phyloP scores from a whole-genome alignment of 2,329 filamentous ascomycete species.

The Coleophoma eucalyptorum region DNA sequence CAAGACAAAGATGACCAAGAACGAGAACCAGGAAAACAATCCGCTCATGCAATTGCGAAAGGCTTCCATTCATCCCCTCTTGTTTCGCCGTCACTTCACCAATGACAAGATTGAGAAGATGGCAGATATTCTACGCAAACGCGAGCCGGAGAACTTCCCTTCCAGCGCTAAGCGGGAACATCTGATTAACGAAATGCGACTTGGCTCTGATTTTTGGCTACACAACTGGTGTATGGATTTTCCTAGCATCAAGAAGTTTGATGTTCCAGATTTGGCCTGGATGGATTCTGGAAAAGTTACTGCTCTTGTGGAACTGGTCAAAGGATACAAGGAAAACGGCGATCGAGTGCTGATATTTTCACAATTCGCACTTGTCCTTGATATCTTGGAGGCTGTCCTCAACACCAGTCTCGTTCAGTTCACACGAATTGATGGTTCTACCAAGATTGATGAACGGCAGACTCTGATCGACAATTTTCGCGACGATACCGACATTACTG shows the following conservation, averaged over 20 bases:
- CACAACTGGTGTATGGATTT: constrained; percentile 63
- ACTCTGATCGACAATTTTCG: constrained; percentile 86
- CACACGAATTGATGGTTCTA: constrained; percentile 82
- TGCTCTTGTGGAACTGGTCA: constrained; percentile 72
- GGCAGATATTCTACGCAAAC: constrained; percentile 69
- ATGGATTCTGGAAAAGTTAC: constrained; percentile 78
- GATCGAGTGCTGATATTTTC: constrained; percentile 90
- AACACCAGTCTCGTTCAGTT: constrained; percentile 69
- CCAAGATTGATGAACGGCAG: constrained; percentile 79
- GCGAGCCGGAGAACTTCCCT: constrained; percentile 51
- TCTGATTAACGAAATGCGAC: constrained; percentile 51
- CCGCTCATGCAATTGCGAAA: constrained; percentile 89
- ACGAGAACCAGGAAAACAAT: constrained; percentile 57
- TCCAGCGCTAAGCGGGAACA: constrained; percentile 46
- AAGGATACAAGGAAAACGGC: constrained; percentile 70
- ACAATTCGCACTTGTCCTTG: constrained; percentile 87
- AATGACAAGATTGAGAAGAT: constrained; percentile 75
- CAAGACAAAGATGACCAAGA: constrained; percentile 45
- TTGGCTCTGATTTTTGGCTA: constrained; percentile 61
- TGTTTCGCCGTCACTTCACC: constrained; percentile 79
- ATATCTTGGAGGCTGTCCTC: constrained; percentile 83
- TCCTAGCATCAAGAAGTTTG: constrained; percentile 47
- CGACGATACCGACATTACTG: constrained; percentile 69
- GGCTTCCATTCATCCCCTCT: constrained; percentile 84
- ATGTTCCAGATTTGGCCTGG: constrained; percentile 49